These are phyloP conservation scores for Cardamine resedifolia DNA, from an alignment of 345 rosid genomes.

Conservation along the genomic window DNA sequence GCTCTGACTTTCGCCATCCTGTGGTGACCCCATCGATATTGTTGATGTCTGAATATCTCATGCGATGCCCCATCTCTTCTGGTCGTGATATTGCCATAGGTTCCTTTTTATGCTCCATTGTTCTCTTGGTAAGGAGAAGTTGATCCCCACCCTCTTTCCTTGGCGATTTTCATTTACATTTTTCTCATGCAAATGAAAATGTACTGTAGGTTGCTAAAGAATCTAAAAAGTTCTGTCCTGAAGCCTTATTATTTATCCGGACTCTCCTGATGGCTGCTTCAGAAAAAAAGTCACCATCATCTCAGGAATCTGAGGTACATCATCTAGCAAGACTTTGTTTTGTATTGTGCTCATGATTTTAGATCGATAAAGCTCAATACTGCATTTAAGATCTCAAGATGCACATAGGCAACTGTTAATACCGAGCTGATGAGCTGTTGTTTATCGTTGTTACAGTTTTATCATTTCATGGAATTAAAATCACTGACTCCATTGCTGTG, in stretches of 20 bases:
- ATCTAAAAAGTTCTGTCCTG: slow-evolving; percentile 83
- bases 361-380: neutral
- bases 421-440: slow-evolving; percentile 21
- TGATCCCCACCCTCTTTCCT: slow-evolving; percentile 1
- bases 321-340: neutral
- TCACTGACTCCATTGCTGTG: slow-evolving; percentile 56
- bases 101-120: slow-evolving; percentile 81
- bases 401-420: neutral
- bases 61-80: slow-evolving; percentile 76
- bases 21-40: slow-evolving; percentile 87
- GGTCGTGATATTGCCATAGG: slow-evolving; percentile 87
- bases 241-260: slow-evolving; percentile 69
- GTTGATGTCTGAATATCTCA: slow-evolving; percentile 92
- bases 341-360: neutral
- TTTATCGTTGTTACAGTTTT: slow-evolving; percentile 52
- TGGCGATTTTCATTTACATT: neutral
- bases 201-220: slow-evolving; percentile 58
- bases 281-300: slow-evolving; percentile 44
- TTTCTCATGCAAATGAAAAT: slow-evolving; percentile 9
- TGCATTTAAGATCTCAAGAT: slow-evolving; percentile 1
- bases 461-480: slow-evolving; percentile 62
- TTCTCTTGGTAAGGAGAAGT: slow-evolving; percentile 59
- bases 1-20: slow-evolving; percentile 91
- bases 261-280: slow-evolving; percentile 61
- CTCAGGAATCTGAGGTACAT: slow-evolving; percentile 63